phyloP scores from a whole-genome alignment of 805 yeast species.

The Barnettozyma californica region DNA sequence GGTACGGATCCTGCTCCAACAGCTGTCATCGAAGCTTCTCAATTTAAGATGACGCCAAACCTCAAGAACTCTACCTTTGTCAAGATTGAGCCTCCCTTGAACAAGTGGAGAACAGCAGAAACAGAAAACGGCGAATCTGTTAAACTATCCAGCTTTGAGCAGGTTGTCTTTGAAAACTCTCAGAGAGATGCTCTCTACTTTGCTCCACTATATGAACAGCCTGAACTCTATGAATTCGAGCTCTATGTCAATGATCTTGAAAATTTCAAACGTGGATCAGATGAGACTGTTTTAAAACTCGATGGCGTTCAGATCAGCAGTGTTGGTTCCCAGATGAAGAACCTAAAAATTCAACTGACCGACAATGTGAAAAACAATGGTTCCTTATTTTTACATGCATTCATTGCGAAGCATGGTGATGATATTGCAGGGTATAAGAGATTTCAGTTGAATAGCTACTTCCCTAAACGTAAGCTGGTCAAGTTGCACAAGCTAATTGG shows the following conservation, averaged over 20 bases:
- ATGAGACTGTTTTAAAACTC: constrained; percentile 5
- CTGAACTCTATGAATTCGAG: constrained; percentile 15
- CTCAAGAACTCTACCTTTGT: constrained; percentile 8
- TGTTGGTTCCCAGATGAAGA: constrained; percentile 2
- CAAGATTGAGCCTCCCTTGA: constrained; percentile 12
- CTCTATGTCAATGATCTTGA: constrained; percentile 22
- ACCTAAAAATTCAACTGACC: constrained; percentile 11
- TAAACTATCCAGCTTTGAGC: constrained; percentile 16
- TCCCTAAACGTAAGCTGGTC: constrained; percentile 26
- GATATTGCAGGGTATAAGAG: constrained; percentile 19
- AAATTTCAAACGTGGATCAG: constrained; percentile 5
- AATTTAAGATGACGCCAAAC: constrained; percentile 10
- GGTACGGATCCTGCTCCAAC: background rate
- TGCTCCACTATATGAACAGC: constrained; percentile 19
- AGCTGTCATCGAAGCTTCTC: background rate
- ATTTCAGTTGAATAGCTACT: constrained; percentile 24
- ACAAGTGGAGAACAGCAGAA: constrained; percentile 4
- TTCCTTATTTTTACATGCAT: constrained; percentile 30
- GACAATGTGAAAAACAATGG: constrained; percentile 27
- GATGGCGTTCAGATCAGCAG: constrained; percentile 11
- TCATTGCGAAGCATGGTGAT: constrained; percentile 16
- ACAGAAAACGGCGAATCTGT: constrained; percentile 11
- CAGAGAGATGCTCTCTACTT: constrained; percentile 13
- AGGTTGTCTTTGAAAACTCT: constrained; percentile 24
- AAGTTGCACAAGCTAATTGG: constrained; percentile 29